A percentile compares a stretch with the other conserved stretches of the same genome.
phyloP scores from a whole-genome alignment of 1,284 basidiomycete genomes.

The Caloboletus inedulis region DNA sequence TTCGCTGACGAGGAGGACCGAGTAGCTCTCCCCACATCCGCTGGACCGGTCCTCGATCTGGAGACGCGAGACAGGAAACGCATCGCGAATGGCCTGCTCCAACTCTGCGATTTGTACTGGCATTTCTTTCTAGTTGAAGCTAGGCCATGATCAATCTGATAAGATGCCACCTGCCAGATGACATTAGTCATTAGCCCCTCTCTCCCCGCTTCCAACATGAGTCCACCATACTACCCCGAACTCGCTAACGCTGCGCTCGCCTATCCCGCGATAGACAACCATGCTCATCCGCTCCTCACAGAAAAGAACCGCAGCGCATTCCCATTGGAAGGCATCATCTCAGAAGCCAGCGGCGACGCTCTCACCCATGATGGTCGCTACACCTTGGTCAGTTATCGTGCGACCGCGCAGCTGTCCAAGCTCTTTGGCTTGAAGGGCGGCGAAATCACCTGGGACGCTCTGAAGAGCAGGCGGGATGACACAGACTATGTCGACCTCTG shows the following conservation, averaged over 20 bases:
- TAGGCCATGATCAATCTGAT: slow-evolving; percentile 9
- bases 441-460: slow-evolving; percentile 52
- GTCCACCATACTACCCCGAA: slow-evolving; percentile 34
- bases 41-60: slow-evolving; percentile 72
- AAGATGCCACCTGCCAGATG: background rate
- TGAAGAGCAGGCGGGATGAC: slow-evolving; percentile 45
- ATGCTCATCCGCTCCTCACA: slow-evolving; percentile 67
- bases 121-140: slow-evolving; percentile 41
- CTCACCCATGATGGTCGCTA: slow-evolving; percentile 49
- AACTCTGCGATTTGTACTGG: slow-evolving; percentile 54
- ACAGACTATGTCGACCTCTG: slow-evolving; percentile 57
- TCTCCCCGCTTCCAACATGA: slow-evolving; percentile 8
- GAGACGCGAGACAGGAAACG: slow-evolving; percentile 59
- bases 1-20: slow-evolving; percentile 71
- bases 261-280: slow-evolving; percentile 66
- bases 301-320: slow-evolving; percentile 43
- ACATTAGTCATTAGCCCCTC: slow-evolving; percentile 9
- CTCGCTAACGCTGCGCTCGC: slow-evolving; percentile 29
- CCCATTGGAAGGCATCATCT: slow-evolving; percentile 60
- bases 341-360: slow-evolving; percentile 57
- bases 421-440: slow-evolving; percentile 43
- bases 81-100: slow-evolving; percentile 56
- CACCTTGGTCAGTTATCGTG: slow-evolving; percentile 58
- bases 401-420: slow-evolving; percentile 49
- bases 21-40: slow-evolving; percentile 76